phyloP scores from a whole-genome alignment of 441 rosid species.

The Flueggea neowawraea region DNA sequence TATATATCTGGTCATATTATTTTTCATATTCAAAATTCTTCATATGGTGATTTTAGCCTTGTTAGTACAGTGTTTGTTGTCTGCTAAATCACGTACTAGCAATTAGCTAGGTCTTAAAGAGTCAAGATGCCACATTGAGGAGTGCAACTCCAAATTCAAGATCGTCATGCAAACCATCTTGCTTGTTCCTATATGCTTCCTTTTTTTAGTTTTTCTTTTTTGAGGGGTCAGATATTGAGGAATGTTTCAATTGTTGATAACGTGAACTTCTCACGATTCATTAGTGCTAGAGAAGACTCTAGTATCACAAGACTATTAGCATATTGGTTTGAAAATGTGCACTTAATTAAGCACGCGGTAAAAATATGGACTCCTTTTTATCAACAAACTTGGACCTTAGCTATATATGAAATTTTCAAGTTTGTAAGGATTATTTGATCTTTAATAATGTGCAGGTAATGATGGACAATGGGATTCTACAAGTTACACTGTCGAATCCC shows the following conservation, averaged over 20 bases:
- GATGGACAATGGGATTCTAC: slow-evolving; percentile 48
- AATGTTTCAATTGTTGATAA: too few relatives aligned
- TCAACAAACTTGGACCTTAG: too few relatives aligned
- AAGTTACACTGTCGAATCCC: slow-evolving; percentile 45
- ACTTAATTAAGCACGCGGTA: too few relatives aligned
- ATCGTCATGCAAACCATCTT: slow-evolving; percentile 48
- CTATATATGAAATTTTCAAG: too few relatives aligned
- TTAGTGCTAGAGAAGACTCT: too few relatives aligned
- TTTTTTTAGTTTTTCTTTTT: background rate
- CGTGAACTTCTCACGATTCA: too few relatives aligned
- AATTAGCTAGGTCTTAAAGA: background rate
- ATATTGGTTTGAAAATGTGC: too few relatives aligned
- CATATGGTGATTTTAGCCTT: too few relatives aligned
- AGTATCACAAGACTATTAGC: too few relatives aligned
- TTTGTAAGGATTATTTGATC: background rate
- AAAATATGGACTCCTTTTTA: background rate
- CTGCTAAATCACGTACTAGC: too few relatives aligned
- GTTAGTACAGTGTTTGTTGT: too few relatives aligned
- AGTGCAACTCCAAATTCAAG: slow-evolving; percentile 48
- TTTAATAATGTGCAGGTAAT: slow-evolving; percentile 34
- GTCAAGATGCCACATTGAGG: slow-evolving; percentile 39
- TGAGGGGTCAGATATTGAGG: too few relatives aligned
- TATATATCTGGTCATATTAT: background rate
- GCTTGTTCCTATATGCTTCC: background rate
- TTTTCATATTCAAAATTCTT: background rate